Conservation (phyloP, 352 stramenopile genomes). For the Pythium periplocum region DNA sequence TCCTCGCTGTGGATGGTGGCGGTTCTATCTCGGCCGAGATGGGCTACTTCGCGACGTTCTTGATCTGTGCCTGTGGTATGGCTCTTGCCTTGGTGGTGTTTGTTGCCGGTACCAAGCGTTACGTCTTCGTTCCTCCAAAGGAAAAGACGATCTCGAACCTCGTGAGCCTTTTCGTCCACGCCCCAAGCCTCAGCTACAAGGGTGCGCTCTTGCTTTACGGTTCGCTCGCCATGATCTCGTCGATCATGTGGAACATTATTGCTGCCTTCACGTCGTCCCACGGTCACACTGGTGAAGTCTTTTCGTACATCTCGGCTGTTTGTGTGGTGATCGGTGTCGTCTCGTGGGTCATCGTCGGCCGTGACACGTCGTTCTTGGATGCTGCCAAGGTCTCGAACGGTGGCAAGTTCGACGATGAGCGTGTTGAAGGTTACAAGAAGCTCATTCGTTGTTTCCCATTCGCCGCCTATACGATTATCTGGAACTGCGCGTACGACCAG, state of each 20-base stretch:
- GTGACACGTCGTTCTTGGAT: slow-evolving; percentile 43
- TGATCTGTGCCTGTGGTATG: slow-evolving; percentile 44
- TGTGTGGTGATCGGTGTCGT: slow-evolving; percentile 29
- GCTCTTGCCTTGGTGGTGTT: slow-evolving; percentile 35
- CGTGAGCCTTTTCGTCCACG: slow-evolving; percentile 27
- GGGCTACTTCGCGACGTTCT: slow-evolving; percentile 74
- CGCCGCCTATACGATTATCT: slow-evolving; percentile 54
- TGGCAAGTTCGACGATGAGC: slow-evolving; percentile 29
- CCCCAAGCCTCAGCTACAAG: slow-evolving; percentile 20
- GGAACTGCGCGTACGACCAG: slow-evolving; percentile 60
- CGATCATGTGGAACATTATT: slow-evolving; percentile 49
- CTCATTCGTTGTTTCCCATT: slow-evolving; percentile 53
- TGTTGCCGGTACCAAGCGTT: slow-evolving; percentile 34
- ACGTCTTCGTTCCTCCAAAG: slow-evolving; percentile 37
- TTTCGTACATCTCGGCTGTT: slow-evolving; percentile 44
- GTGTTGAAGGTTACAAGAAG: slow-evolving; percentile 47
- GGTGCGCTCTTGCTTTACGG: slow-evolving; percentile 33
- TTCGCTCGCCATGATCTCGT: slow-evolving; percentile 29
- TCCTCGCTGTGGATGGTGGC: slow-evolving; percentile 67
- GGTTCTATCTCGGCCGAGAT: slow-evolving; percentile 57
- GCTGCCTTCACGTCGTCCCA: slow-evolving; percentile 41
- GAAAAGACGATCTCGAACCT: slow-evolving; percentile 41
- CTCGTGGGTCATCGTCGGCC: slow-evolving; percentile 42
- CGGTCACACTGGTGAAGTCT: slow-evolving; percentile 27
- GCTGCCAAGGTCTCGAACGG: slow-evolving; percentile 30